Evolutionary conservation across 306 rosid genomes (phyloP).

Genomic region (Dryas octopetala): DNA sequence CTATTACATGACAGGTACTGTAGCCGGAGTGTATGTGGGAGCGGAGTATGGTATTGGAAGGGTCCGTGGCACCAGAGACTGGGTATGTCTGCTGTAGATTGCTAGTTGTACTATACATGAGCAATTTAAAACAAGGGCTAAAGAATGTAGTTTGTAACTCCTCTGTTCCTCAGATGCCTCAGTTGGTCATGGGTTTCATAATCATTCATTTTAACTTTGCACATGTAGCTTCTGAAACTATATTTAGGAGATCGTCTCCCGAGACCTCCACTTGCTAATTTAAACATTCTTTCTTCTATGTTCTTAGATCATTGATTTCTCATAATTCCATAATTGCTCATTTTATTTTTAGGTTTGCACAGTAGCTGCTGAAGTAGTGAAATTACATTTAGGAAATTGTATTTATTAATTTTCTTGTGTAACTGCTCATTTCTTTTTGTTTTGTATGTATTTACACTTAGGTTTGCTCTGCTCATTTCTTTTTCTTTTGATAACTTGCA

Average conservation of each 20-base stretch:
- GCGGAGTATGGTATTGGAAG: conserved; percentile 72
- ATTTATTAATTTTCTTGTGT: background rate
- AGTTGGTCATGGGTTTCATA: background rate
- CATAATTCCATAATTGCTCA: background rate
- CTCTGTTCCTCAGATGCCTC: background rate
- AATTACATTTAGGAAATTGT: background rate
- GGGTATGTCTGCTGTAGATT: conserved; percentile 54
- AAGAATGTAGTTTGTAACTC: background rate
- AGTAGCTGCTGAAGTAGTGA: background rate
- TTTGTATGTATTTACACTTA: no score
- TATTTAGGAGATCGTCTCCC: background rate
- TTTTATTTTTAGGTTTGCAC: background rate
- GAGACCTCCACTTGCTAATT: background rate
- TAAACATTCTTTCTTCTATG: background rate
- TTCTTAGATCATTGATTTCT: background rate
- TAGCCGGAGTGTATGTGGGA: conserved; percentile 84
- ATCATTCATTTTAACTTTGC: background rate
- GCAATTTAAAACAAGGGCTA: background rate
- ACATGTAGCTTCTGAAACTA: background rate
- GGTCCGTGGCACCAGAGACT: conserved; percentile 76
- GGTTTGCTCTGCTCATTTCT: background rate
- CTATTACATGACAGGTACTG: conserved; percentile 46
- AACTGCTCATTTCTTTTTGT: no score
- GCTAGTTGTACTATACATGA: conserved; percentile 9
- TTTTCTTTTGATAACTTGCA: conserved; percentile 37